Base-by-base conservation (phyloP, 2,329 filamentous ascomycete species). In the Trichothecium sympodiale region DNA sequence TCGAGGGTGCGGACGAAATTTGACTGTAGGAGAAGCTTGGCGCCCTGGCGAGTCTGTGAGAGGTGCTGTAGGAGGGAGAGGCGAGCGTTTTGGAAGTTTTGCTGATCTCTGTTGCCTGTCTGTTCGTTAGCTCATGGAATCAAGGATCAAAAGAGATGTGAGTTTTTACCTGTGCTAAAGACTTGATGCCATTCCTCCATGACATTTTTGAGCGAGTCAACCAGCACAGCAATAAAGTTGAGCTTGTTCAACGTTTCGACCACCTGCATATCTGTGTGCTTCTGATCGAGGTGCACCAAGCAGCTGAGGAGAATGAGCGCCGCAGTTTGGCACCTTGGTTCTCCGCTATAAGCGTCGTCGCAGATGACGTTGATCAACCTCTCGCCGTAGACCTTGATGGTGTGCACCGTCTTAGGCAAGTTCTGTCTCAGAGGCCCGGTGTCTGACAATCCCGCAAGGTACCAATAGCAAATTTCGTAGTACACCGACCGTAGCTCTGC, bases 381-480 rank as follows among this genome's bases (percentile, higher is more conserved):
- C 48, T 86, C 83, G 28, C 91, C 88, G 31, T 72, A 73, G 10
- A 67, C 55, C 34, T 67, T 64, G 29, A 86, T 78, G 4, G 80
- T 76, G 54, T 84, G 86, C 46, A 93, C 71, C 1, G 83, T 80
- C 52, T 83, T 72, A 18, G 61, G 57, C 14, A 68, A 63, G 27
- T 62, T 67, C 3, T 65, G 60, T 12, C 56, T 54, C 29, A 64
- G 53, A 36, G 70, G 59, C 28, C 69, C 63, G 34, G 69, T 59
- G 40, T 74, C 67, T 7, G 72, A 59, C 46, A 88, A 80, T 30
- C 81, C 79, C 4, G 76, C 75, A 35, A 94, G 69, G 53, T 94
- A 94, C 15, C 83, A 77, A 54, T 88, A 89, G 61, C 83, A 88
- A 47, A 94, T 94, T 49, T 83, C 83, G 57, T 96, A 98, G 59